Evolutionary conservation across 148 eudicot genomes (phyloP), one percentile per base, ranked within the genome.

Genomic region (Rhododendron ovatum): DNA sequence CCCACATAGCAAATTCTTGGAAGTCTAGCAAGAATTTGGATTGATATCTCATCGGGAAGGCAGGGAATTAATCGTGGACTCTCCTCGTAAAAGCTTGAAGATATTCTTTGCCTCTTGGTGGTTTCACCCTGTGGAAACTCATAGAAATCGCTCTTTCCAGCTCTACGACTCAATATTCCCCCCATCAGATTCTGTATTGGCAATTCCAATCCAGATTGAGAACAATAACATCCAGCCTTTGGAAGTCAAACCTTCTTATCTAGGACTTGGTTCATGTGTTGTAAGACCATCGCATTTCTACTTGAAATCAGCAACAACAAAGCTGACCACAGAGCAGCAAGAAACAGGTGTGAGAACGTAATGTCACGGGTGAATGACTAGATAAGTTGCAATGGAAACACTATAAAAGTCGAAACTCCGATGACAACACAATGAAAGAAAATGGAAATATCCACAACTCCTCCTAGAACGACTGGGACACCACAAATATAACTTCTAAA

Each of bases 31-130:
- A 98, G 96, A 86, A 98, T 95, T 78, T 92, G 98, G 15, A 98
- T 90, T 20, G 99, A 95, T 85, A 98, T 90, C 90, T 98, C 99
- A 86, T 98, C 93, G n/a, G 99, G 99, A 61, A 98, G 96, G 87
- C 90, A 89, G 5, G 99, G 98, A 87, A 98, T 98, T 84, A 98
- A 82, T 47, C 94, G 90, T 11, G 93, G 88, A 80, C 79, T 90
- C 15, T 96, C 93, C 83, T 94, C 98, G 84, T 89, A 89, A 85
- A 77, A 91, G 88, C 85, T 84, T 20, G 93, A 87, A 41, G 89
- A 87, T 15, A 93, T 90, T 88, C 88, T 93, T 85, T 88, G 98
- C 88, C 99, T 91, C 90, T 98, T 98, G 78, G 90, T 84, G 53
- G 89, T 81, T 48, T 91, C 93, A 86, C 83, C 91, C 67, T 48